These are phyloP conservation scores for Hirsutella minnesotensis DNA, from an alignment of 2,329 filamentous ascomycete genomes.

Conservation along the genomic window DNA sequence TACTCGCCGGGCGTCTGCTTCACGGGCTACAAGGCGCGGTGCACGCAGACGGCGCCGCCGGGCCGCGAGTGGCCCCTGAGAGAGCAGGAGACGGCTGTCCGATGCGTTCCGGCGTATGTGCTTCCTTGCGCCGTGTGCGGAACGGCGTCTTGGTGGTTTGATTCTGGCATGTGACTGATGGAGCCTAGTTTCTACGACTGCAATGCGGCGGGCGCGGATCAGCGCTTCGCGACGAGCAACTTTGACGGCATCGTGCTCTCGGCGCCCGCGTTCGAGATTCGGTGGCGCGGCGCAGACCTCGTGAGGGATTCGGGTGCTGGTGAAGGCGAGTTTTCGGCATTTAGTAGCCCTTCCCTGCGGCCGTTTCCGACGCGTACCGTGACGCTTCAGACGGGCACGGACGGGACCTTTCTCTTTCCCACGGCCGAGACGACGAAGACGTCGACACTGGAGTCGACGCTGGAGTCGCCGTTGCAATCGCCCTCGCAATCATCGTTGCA, in stretches of 20 bases:
- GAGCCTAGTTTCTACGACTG: constrained; percentile 9
- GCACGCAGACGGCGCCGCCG: constrained; percentile 11
- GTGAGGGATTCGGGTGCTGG: constrained; percentile 1
- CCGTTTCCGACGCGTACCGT: background rate
- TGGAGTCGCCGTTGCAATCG: background rate
- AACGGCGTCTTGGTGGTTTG: no score
- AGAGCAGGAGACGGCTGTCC: constrained; percentile 14
- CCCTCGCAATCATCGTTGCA: no score
- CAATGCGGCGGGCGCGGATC: constrained; percentile 10
- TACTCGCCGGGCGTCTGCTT: constrained; percentile 19
- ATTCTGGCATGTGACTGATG: no score
- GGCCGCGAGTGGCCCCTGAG: constrained; percentile 10
- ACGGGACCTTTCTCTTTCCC: background rate
- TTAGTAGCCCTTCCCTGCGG: background rate
- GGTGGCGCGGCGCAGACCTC: constrained; percentile 13
- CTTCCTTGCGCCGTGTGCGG: background rate
- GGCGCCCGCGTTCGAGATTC: constrained; percentile 18
- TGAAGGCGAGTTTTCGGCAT: background rate
- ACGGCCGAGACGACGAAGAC: background rate
- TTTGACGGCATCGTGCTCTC: constrained; percentile 11
- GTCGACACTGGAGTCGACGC: background rate
- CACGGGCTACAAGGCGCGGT: constrained; percentile 13
- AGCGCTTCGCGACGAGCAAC: constrained; percentile 10
- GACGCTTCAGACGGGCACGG: background rate
- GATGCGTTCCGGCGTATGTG: constrained; percentile 14